Evolutionary conservation across 2,329 filamentous ascomycete species (phyloP), one percentile per base, ranked within the genome.

Genomic region (Uncinocarpus reesii): DNA sequence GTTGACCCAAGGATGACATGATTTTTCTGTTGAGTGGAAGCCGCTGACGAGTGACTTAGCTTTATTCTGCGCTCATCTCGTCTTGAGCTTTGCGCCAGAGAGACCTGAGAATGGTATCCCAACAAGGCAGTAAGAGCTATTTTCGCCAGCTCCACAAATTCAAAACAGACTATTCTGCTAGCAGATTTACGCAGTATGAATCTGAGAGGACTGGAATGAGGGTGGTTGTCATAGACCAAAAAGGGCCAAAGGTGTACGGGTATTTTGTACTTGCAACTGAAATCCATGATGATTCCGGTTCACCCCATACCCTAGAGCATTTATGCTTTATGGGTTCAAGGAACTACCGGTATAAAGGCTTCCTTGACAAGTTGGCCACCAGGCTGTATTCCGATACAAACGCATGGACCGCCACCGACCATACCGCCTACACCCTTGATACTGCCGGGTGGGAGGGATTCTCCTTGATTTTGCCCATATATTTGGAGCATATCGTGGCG

Each of bases 361-460:
- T 98, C 34, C 76, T 98, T 15, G 90, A 96, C 65, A 95, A 93
- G 69, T 77, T 98, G 50, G 87, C 92, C 2, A 94, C 87, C 3
- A 80, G 93, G 55, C 87, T 90, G 1, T 98, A 96, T 65, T 94
- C 90, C 1, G 79, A 78, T 50, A 98, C 92, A 26, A 98, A 98
- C 66, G 92, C 92, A 3, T 98, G 90, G 87, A 98, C 92, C 1
- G 88, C 88, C 18, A 92, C 85, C 10, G 92, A 96, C 58, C 89
- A 96, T 62, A 98, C 93, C 0, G 89, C 89, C 2, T 98, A 98
- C 67, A 95, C 88, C 0, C 75, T 98, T 13, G 86, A 95, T 59
- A 92, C 88, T 8, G 92, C 92, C 20, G 92, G 92, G 1, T 98
- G 92, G 90, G 88, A 94, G 58, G 90, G 90, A 7, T 98, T 98